Evolutionary conservation across 23 red algal species (phyloP), one percentile per base, ranked within the genome.

Genomic region (Cyanidioschyzon merolae): DNA sequence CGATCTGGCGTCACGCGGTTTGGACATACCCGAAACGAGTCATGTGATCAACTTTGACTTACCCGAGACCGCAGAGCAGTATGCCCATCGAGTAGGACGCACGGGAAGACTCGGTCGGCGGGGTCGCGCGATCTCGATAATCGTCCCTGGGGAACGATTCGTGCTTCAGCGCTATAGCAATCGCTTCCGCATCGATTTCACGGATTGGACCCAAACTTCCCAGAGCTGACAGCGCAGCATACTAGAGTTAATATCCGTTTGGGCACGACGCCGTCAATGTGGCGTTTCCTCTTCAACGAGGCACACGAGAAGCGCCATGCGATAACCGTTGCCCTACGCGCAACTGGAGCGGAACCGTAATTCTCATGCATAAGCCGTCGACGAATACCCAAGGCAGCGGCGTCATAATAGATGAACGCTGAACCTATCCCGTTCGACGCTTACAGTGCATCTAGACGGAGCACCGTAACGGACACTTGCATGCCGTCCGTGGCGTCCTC

Each of bases 31-130:
- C 29, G 85, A 83, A 41, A 75, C 90, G 31, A 79, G 84, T 37
- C 86, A 90, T 51, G 94, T 98, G 45, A 83, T 98, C 40, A 86
- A 91, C 50, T 78, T 98, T 57, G 94, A 98, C 83, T 71, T 98
- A 37, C 84, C 94, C n/a, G 85, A 88, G 24, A 86, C 90, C 79
- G 79, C 88, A n/a, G 88, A 98, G 71, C 79, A 82, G 67, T 98
- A 98, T 41, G 58, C 91, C 29, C 94, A 98, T 74, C 88, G 94
- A 25, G 63, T 35, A 25, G 63, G 63, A 7, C 83, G 89, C 1
- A 37, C 89, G 0, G 89, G 89, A 0, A 58, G 89, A 24, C 74
- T 83, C 34, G 89, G 89, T 1, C 58, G 83, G 35, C 58, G 41
- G 29, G 89, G 89, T 38, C 76, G 57, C 41, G 80, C 83, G 3